phyloP scores from a whole-genome alignment of 495 filamentous ascomycete species.

The Penicillium argentinense region DNA sequence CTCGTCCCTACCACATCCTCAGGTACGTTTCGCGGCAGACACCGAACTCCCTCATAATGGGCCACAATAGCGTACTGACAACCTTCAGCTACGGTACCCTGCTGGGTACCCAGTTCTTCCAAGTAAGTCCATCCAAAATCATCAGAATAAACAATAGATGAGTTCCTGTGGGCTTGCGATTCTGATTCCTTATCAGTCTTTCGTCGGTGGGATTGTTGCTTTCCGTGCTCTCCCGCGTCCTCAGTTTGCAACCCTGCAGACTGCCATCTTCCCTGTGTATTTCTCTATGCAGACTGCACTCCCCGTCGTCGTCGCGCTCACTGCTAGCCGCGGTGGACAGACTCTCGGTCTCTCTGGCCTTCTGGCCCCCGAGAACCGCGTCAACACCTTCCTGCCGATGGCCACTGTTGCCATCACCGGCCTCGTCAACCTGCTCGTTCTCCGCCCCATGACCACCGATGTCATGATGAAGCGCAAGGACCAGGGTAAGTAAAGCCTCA shows the following conservation, averaged over 20 bases:
- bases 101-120: constrained; percentile 75
- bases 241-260: constrained; percentile 77
- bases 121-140: constrained; percentile 54
- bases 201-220: constrained; percentile 72
- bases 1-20: constrained; percentile 74
- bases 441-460: constrained; percentile 71
- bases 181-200: constrained; percentile 54
- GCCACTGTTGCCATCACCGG: constrained; percentile 61
- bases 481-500: constrained; percentile 59
- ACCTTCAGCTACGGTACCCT: constrained; percentile 71
- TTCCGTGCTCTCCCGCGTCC: constrained; percentile 73
- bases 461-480: constrained; percentile 72
- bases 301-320: constrained; percentile 73
- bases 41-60: neutral
- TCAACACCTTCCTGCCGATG: constrained; percentile 63
- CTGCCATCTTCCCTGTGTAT: constrained; percentile 79
- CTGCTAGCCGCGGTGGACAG: constrained; percentile 60
- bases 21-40: constrained; percentile 48
- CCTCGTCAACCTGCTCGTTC: constrained; percentile 61
- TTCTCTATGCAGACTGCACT: constrained; percentile 77
- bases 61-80: constrained; percentile 18
- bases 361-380: constrained; percentile 53
- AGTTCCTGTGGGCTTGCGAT: too few relatives aligned
- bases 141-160: too few relatives aligned
- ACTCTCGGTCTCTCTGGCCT: constrained; percentile 53